Percentiles rank a stretch among this genome's conserved stretches.
Conservation (phyloP, 441 rosid genomes). For the Daphne laureola region DNA sequence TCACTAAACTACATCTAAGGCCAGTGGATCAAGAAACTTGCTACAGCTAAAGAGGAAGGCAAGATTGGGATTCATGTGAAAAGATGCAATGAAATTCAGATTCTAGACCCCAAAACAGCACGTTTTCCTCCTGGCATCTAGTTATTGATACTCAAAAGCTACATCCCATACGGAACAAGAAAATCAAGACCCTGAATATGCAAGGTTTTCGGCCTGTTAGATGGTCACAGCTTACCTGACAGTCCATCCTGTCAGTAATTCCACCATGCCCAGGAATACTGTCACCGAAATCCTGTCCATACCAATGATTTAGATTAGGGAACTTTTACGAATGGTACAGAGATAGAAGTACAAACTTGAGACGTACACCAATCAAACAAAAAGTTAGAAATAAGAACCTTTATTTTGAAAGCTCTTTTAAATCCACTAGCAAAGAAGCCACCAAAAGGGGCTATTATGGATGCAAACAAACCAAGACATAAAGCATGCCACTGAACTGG, state of each 20-base stretch:
- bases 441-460: constrained; percentile 95
- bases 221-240: constrained; percentile 49
- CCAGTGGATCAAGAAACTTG: too few species aligned
- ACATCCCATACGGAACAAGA: background rate
- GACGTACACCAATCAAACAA: background rate
- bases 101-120: background rate
- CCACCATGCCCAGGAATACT: constrained; percentile 97
- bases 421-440: constrained; percentile 96
- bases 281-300: constrained; percentile 82
- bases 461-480: constrained; percentile 81
- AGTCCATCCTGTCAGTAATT: constrained; percentile 93
- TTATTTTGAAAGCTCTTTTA: constrained; percentile 86
- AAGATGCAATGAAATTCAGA: background rate
- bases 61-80: too few species aligned
- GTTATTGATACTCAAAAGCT: background rate
- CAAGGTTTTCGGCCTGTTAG: background rate
- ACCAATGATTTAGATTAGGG: constrained; percentile 2
- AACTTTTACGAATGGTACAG: background rate
- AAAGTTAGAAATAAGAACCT: constrained; percentile 33
- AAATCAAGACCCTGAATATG: background rate
- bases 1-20: too few species aligned
- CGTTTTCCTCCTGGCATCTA: background rate
- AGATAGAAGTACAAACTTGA: background rate
- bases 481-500: constrained; percentile 94
- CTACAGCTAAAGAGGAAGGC: too few species aligned